phyloP scores from a whole-genome alignment of 345 rosid species.

The Firmiana major region DNA sequence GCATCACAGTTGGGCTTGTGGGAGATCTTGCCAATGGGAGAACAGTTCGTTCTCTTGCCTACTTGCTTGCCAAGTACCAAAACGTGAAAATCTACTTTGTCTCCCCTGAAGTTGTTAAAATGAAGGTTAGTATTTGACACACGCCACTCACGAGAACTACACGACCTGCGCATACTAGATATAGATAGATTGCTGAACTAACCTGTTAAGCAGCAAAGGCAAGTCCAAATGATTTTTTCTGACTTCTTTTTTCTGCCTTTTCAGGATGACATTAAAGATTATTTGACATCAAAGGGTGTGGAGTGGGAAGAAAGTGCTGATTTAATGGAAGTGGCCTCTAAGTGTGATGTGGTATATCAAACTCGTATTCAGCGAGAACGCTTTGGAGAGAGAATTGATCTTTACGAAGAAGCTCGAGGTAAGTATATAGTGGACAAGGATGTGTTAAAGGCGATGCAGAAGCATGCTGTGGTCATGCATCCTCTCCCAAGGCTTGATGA shows the following conservation, averaged over 20 bases:
- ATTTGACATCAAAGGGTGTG: conserved; percentile 62
- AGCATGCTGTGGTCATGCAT: conserved; percentile 86
- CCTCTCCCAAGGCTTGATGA: conserved; percentile 96
- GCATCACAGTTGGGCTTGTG: conserved; percentile 82
- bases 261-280: conserved; percentile 93
- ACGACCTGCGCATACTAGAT: neutral
- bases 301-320: conserved; percentile 89
- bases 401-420: conserved; percentile 88
- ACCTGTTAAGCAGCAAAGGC: neutral
- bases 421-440: conserved; percentile 70
- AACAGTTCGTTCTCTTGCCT: conserved; percentile 91
- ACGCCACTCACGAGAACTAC: neutral
- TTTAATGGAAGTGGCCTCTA: conserved; percentile 77
- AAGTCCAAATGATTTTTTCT: neutral
- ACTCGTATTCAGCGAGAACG: conserved; percentile 90
- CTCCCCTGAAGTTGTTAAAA: conserved; percentile 83
- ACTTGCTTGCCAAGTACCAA: conserved; percentile 80
- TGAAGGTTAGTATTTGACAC: conserved; percentile 57
- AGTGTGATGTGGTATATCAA: conserved; percentile 86
- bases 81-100: conserved; percentile 86
- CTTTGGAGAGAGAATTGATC: conserved; percentile 82
- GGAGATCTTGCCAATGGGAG: conserved; percentile 99
- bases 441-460: conserved; percentile 70
- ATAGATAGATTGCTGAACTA: neutral
- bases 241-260: neutral